Evolutionary conservation across 176 grass and related monocot genomes (phyloP).

Genomic region (Carex myosuroides): DNA sequence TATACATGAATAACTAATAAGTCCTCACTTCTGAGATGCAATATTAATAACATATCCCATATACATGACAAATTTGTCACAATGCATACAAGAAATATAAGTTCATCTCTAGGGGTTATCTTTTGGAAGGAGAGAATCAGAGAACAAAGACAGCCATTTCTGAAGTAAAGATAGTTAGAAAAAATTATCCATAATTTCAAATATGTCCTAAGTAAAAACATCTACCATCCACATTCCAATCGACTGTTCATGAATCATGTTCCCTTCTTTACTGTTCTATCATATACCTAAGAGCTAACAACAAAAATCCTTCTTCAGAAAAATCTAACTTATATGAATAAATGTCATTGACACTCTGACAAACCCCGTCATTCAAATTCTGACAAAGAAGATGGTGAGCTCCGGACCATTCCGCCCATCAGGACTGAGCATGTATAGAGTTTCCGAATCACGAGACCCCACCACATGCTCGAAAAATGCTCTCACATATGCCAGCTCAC

Average conservation of each 20-base stretch:
- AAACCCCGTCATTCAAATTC: conserved; percentile 19
- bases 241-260: neutral
- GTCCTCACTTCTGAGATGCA: neutral
- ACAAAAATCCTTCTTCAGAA: conserved; percentile 2
- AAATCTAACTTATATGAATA: neutral
- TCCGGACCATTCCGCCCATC: conserved; percentile 54
- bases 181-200: neutral
- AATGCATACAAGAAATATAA: neutral
- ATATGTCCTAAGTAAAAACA: neutral
- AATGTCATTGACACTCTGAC: neutral
- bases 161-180: neutral
- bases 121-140: neutral
- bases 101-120: neutral
- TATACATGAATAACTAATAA: neutral
- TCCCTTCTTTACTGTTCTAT: neutral
- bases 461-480: conserved; percentile 72
- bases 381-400: conserved; percentile 84
- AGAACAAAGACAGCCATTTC: neutral
- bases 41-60: neutral
- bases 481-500: conserved; percentile 77
- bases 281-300: conserved; percentile 10
- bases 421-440: conserved; percentile 72
- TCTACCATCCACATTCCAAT: neutral
- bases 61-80: neutral
- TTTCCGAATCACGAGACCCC: conserved; percentile 69